Evolutionary conservation across 257 asterid species (phyloP).

Genomic region (Solanum appendiculatum): DNA sequence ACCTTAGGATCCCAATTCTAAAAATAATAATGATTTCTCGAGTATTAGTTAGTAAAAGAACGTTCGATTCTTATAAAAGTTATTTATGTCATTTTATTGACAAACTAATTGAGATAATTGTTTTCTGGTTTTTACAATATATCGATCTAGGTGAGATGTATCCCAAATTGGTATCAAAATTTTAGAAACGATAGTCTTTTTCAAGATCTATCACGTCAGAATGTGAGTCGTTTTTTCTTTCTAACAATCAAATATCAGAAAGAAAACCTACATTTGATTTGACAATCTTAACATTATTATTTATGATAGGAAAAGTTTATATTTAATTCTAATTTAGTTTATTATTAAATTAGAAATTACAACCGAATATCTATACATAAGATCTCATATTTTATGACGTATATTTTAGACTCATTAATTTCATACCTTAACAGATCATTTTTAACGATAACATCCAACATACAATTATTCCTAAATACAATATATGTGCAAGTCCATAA

Average conservation of each 20-base stretch:
- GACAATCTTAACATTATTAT: too few species aligned
- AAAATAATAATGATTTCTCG: neutral
- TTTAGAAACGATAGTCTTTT: neutral
- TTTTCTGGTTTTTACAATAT: neutral
- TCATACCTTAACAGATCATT: neutral
- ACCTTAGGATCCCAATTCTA: neutral
- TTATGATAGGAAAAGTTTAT: too few species aligned
- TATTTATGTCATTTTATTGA: neutral
- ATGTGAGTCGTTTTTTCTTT: neutral
- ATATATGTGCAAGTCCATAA: too few species aligned
- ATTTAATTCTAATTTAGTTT: too few species aligned
- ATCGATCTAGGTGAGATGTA: neutral
- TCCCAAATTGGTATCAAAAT: neutral
- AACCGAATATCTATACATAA: neutral
- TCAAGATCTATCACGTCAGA: too few species aligned
- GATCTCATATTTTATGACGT: too few species aligned
- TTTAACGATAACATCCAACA: too few species aligned
- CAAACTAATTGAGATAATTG: neutral
- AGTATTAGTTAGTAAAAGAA: neutral
- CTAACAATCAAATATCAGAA: too few species aligned
- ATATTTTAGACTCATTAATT: neutral
- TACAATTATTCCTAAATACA: too few species aligned
- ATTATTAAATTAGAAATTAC: too few species aligned
- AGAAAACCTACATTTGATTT: neutral
- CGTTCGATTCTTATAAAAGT: neutral